These are phyloP conservation scores for Neofusicoccum cordaticola DNA, from an alignment of 2,329 filamentous ascomycete genomes.

Conservation along the genomic window DNA sequence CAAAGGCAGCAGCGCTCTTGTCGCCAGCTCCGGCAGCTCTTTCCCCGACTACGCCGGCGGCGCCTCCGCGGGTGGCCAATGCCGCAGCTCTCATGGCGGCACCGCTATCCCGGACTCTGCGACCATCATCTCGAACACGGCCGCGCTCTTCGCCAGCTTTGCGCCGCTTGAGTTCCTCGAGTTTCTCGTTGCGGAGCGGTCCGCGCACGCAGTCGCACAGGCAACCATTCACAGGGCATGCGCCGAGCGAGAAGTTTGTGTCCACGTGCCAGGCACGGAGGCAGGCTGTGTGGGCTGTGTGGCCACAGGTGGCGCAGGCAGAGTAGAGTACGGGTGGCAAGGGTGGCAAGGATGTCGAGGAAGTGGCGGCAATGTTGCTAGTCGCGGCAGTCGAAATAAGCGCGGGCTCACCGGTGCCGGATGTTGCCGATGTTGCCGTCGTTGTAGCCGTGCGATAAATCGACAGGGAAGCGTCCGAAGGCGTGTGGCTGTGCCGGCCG, in stretches of 20 bases:
- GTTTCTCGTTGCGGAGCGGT: conserved; percentile 34
- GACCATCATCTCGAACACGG: conserved; percentile 41
- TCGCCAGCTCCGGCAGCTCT: background rate
- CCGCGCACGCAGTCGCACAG: conserved; percentile 58
- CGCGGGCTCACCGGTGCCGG: background rate
- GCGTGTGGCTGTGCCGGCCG: conserved; percentile 9
- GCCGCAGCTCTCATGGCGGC: conserved; percentile 31
- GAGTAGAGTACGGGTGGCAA: conserved; percentile 46
- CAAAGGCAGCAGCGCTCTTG: background rate
- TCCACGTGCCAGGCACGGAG: conserved; percentile 56
- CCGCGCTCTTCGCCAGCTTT: conserved; percentile 35
- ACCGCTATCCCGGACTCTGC: conserved; percentile 42
- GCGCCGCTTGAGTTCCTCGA: conserved; percentile 23
- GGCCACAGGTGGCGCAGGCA: conserved; percentile 60
- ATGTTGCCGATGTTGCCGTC: background rate
- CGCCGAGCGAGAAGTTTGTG: conserved; percentile 42
- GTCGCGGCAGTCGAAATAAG: background rate
- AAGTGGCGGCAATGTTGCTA: background rate
- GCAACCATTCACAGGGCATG: conserved; percentile 59
- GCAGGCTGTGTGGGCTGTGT: conserved; percentile 59
- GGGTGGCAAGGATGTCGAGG: conserved; percentile 17
- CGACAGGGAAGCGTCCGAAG: conserved; percentile 4
- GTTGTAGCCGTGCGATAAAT: conserved; percentile 4
- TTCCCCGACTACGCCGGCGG: background rate
- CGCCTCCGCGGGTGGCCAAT: conserved; percentile 3